Evolutionary conservation across 2,329 filamentous ascomycete species (phyloP).

Genomic region (Aspergillus novofumigatus): DNA sequence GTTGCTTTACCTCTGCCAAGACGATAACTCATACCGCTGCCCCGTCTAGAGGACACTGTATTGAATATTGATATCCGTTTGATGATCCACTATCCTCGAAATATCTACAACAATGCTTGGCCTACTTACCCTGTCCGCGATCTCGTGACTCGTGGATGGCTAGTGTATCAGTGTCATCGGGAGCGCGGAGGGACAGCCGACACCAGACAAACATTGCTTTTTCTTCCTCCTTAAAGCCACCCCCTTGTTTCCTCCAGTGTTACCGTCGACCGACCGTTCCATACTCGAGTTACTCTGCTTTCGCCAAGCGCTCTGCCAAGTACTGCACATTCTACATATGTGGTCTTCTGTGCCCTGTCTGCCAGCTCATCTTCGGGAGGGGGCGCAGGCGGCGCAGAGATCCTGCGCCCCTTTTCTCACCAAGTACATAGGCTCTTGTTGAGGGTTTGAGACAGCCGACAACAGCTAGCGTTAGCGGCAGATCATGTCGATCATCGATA

Average conservation of each 20-base stretch:
- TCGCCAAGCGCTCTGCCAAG: constrained; percentile 10
- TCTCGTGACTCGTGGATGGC: not conserved
- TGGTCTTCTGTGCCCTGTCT: not conserved
- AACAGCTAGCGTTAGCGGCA: constrained; percentile 6
- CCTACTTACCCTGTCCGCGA: too few relatives aligned
- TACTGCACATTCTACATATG: constrained; percentile 2
- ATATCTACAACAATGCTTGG: not conserved
- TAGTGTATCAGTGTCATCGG: not conserved
- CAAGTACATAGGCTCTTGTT: not conserved
- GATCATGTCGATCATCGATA: constrained; percentile 19
- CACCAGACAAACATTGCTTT: not conserved
- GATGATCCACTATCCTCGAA: not conserved
- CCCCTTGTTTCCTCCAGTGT: constrained; percentile 2
- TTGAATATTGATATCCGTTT: not conserved
- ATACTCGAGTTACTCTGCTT: not conserved
- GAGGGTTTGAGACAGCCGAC: constrained; percentile 4
- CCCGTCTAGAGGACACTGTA: not conserved
- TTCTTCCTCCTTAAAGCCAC: constrained; percentile 2
- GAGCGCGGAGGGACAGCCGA: not conserved
- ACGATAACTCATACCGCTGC: not conserved
- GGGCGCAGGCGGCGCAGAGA: not conserved
- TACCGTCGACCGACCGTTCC: constrained; percentile 2
- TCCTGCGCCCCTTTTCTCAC: not conserved
- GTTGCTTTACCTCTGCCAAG: constrained; percentile 5
- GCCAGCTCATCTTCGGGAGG: not conserved